Evolutionary conservation across 1,284 basidiomycete genomes (phyloP), one percentile per base, ranked within the genome.

Genomic region (Chalciporus sp.): DNA sequence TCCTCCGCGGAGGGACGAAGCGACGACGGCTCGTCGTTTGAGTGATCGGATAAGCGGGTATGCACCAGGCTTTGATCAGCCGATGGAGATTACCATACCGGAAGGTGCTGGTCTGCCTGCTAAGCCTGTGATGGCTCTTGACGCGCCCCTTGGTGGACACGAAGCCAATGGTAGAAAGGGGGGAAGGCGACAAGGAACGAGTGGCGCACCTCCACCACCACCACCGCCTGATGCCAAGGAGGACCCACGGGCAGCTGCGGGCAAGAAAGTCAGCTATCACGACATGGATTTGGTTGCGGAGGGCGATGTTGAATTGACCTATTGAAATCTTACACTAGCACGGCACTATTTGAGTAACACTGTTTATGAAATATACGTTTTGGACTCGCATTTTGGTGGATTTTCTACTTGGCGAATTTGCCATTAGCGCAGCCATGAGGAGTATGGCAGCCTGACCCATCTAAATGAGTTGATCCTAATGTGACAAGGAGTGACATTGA

Each of bases 241-340:
- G 69, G 90, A 92, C 69, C 90, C 90, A n/a, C 74, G 90, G 51
- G 90, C 90, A n/a, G 84, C 86, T 39, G 86, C 86, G 35, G 90
- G 90, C 26, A 85, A 83, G 74, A 83, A 89, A 71, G 82, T 92
- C 54, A 92, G 89, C 72, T 92, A 92, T 66, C 87, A 92, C 67
- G 90, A 92, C 70, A 92, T 92, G 87, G 90, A 92, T 73, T 74
- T 88, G 65, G 90, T 92, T 59, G 90, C 90, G 31, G 90, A 92
- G 79, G 90, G 90, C 20, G 90, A 92, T 67, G 84, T 92, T 57
- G 90, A 90, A 72, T 72, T 90, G 74, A 83, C 79, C 62, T 90
- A 90, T 70, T 90, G 75, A 82, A 42, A 49, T 23, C 64, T 63
- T 70, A 65, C 65, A 61, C 46, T 70, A 67, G 42, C 46, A 55